phyloP scores from a whole-genome alignment of 805 yeast species.

The Scheffersomyces amazonensis region DNA sequence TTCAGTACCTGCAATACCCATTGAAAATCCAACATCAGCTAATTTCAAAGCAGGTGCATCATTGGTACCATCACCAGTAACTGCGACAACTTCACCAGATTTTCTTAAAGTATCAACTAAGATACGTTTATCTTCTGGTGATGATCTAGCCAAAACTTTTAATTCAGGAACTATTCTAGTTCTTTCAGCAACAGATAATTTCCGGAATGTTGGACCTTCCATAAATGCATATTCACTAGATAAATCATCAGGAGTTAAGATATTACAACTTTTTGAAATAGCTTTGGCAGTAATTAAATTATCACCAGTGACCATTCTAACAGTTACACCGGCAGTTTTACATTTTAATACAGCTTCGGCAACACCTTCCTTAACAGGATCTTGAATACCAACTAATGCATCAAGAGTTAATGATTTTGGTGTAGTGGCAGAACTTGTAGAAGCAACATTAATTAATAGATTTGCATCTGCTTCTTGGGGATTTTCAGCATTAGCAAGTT shows the following conservation, averaged over 20 bases:
- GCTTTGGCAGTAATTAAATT: conserved; percentile 89
- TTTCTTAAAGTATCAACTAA: conserved; percentile 77
- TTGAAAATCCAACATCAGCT: conserved; percentile 97
- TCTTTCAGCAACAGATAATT: conserved; percentile 57
- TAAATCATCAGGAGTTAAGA: conserved; percentile 51
- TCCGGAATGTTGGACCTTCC: conserved; percentile 92
- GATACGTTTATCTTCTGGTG: conserved; percentile 92
- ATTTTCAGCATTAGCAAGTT: conserved; percentile 23
- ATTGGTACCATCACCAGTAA: conserved; percentile 98
- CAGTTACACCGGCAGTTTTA: conserved; percentile 87
- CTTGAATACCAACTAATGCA: conserved; percentile 88
- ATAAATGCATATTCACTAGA: conserved; percentile 60
- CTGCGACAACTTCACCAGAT: conserved; percentile 94
- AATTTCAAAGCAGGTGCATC: conserved; percentile 97
- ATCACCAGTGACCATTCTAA: conserved; percentile 98
- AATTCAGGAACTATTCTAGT: conserved; percentile 63
- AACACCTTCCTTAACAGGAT: conserved; percentile 90
- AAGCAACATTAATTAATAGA: conserved; percentile 20
- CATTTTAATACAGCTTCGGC: conserved; percentile 85
- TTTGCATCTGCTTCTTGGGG: conserved; percentile 21
- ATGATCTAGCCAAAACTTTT: conserved; percentile 86
- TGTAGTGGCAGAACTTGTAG: conserved; percentile 19
- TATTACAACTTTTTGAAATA: conserved; percentile 84
- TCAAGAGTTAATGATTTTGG: conserved; percentile 48
- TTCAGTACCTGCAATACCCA: conserved; percentile 99